Base-by-base conservation (phyloP, 108 stramenopile species). In the Stephanodiscus triporus region DNA sequence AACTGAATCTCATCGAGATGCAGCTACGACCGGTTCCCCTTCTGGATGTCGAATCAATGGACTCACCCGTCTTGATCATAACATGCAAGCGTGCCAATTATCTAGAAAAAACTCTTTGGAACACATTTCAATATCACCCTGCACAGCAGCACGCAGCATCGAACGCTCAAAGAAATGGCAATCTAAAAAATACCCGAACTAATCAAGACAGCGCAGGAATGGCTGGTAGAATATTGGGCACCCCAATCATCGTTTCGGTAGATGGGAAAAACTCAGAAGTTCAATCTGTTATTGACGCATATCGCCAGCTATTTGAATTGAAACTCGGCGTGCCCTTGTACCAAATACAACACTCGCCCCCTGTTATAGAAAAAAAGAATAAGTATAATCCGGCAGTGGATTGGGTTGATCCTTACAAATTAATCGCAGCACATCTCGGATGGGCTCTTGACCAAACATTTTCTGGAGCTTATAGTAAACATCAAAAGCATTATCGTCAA, bases 391-490 rank as follows among this genome's bases (percentile, higher is more conserved):
- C 42, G 16, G 32, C 8, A 54, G 58, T 65, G 63, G 60, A 56
- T 40, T 71, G 85, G 59, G 74, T 51, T 24, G 60, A 71, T 22
- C 81, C 91, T 0, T 97, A 97, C 79, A 48, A 66, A 66, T 60
- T 61, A 9, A 78, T 97, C 49, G 85, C 94, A 5, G 45, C 64
- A 30, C 96, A 97, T 79, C 95, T 89, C 43, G 89, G 91, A 34
- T 93, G 87, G 88, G 96, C 92, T 20, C 51, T 97, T n/a, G 51
- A 77, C 26, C 63, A 86, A 80, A 86, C 85, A 1, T 97, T 95
- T 84, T 74, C 80, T 47, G 77, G 80, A 24, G 66, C 53, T 0
- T 76, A 63, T 16, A 23, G 29, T 17, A 76, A 58, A 23, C 26
- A 62, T 30, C 29, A 73, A 37, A 59, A 73, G 14, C 75, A 70